Base-by-base conservation (phyloP, 306 rosid species). In the Pterocarpus macrocarpus region DNA sequence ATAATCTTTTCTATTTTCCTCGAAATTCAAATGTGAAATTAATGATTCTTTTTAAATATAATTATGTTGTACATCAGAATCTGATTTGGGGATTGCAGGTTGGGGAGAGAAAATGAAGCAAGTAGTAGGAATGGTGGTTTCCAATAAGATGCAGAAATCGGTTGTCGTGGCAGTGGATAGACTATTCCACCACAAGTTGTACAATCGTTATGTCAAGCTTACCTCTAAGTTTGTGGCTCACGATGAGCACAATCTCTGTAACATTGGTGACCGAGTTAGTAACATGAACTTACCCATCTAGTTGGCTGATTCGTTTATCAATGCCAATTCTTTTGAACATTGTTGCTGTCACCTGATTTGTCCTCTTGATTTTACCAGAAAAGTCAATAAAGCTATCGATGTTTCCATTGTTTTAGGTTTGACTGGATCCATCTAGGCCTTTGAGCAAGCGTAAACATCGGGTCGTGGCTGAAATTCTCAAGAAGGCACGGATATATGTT, bases 71-170 rank as follows among this genome's bases (percentile, higher is more conserved):
- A 49, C 36, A 22, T 52, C 4, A 61, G 47, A 69, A 82, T 76
- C 59, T 74, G 84, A 69, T 44, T 36, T 67, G 72, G 74, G 86
- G 68, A 8, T 68, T 82, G 47, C 57, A 22, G 71, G 75, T 61
- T 73, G 50, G 38, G 59, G 28, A 32, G 58, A 32, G 77, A 15
- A 84, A 86, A 94, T 94, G 98, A 94, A 92, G 94, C 87, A 82
- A 57, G 94, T 94, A 56, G 89, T 92, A 57, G 98, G 97, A 28
- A 91, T 80, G 88, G 98, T 94, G 77, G 92, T 92, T 22, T 94
- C 98, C 6, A 94, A 94, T 89, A 94, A 94, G 86, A 94, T 94
- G 98, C 97, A 94, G 90, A 92, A 94, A 36, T 92, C 98, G 4
- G 98, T 92, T 82, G 97, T 92, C 67, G 97, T 94, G 39, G 97